Evolutionary conservation across 2,329 filamentous ascomycete species (phyloP).

Genomic region (Phaeosphaeria sp.): DNA sequence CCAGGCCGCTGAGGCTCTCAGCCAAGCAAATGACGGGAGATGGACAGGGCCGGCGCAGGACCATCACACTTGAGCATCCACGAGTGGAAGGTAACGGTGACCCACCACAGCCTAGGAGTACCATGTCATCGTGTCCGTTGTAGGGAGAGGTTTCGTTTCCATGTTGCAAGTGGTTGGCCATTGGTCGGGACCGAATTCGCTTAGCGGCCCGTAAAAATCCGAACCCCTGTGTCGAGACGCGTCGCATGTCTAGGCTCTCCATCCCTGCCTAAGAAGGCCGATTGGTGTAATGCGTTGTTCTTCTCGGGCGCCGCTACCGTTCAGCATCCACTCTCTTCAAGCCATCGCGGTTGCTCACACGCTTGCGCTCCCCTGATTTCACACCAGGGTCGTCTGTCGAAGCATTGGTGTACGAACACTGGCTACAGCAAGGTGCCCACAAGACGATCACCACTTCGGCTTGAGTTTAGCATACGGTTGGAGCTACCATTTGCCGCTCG

Average conservation of each 20-base stretch:
- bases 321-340: constrained; percentile 4
- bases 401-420: constrained; percentile 18
- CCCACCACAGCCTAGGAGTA: constrained; percentile 15
- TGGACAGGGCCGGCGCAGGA: constrained; percentile 29
- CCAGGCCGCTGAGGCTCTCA: constrained; percentile 31
- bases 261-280: constrained; percentile 24
- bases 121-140: constrained; percentile 21
- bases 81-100: constrained; percentile 21
- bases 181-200: constrained; percentile 37
- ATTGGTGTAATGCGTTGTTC: constrained; percentile 34
- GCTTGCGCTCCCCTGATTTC: constrained; percentile 21
- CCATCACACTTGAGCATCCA: constrained; percentile 32
- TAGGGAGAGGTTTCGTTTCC: constrained; percentile 36
- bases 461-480: background rate
- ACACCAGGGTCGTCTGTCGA: constrained; percentile 12
- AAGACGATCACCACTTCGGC: background rate
- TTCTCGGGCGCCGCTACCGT: constrained; percentile 17
- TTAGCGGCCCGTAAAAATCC: constrained; percentile 31
- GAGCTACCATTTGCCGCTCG: background rate
- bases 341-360: constrained; percentile 16
- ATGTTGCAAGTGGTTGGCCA: constrained; percentile 18
- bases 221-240: constrained; percentile 35
- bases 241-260: constrained; percentile 32
- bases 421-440: constrained; percentile 18
- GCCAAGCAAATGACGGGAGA: constrained; percentile 35